Percentiles rank a stretch among this genome's conserved stretches.
These are phyloP conservation scores for Puccinia novopanici DNA, from an alignment of 1,284 basidiomycete species.

Conservation along the genomic window DNA sequence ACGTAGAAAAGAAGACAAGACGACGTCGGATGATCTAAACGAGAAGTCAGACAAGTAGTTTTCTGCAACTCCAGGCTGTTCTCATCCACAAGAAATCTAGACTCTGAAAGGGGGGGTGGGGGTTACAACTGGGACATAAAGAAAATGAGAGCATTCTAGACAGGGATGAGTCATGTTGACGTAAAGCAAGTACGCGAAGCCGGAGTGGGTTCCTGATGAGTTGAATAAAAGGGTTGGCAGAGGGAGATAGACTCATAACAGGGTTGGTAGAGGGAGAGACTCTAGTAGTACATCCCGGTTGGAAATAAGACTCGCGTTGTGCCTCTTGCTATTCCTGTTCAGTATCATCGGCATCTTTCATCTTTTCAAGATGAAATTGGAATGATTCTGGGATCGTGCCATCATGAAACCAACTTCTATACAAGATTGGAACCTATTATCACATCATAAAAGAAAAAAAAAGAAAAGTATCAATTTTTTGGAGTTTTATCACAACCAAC, in stretches of 20 bases:
- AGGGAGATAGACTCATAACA: no score
- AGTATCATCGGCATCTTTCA: slow-evolving; percentile 16
- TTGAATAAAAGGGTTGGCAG: neutral
- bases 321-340: neutral
- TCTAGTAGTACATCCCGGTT: neutral
- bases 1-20: neutral
- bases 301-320: slow-evolving; percentile 9
- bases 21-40: neutral
- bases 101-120: neutral
- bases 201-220: neutral
- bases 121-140: neutral
- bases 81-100: neutral
- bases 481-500: neutral
- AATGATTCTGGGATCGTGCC: slow-evolving; percentile 42
- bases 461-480: neutral
- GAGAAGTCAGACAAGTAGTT: neutral
- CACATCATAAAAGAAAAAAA: neutral
- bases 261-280: no score
- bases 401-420: slow-evolving; percentile 48
- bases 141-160: neutral
- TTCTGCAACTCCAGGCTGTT: neutral
- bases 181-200: neutral
- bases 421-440: slow-evolving; percentile 33
- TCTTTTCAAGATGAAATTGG: slow-evolving; percentile 18
- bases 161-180: neutral